Base-by-base conservation (phyloP, 2,329 filamentous ascomycete genomes). In the Cyclaneusma minus region DNA sequence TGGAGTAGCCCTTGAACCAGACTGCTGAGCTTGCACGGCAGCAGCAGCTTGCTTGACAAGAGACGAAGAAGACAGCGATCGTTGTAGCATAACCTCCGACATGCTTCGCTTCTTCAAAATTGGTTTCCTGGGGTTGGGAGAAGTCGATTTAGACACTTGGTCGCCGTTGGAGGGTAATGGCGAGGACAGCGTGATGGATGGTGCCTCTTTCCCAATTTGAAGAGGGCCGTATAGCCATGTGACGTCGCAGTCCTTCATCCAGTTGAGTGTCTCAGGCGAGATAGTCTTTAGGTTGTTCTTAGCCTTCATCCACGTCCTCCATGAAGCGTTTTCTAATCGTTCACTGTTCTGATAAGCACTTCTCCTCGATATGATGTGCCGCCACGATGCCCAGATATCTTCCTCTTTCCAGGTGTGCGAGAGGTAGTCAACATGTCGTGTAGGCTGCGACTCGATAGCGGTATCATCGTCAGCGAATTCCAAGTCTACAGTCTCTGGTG, bases 321-420 rank as follows among this genome's bases (percentile, higher is more conserved):
- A 98, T 1, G 84, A 93, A 3, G 89, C 89, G 51, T 98, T 95
- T 51, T 95, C 89, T 16, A 95, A 54, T 25, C 89, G 65, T 17
- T 74, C 75, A 18, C 78, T 69, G 49, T 94, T 87, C 40, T 70
- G 73, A 37, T 91, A 91, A 28, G 81, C 68, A 32, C 71, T 72
- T 41, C 77, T 65, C 42, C 82, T 79, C 15, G 79, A 75, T 10
- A 85, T 73, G 40, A 95, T 82, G 47, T 92, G 89, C 46, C 84
- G 75, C 89, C 89, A 95, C 2, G 87, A 94, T 5, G 81, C 77
- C 85, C 85, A 95, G 14, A 95, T 91, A 51, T 98, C 87, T 50
- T 95, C 85, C 52, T 94, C 84, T 35, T 68, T 72, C 82, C 87
- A 93, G 34, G 87, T 72, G 46, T 95, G 81, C 11, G 85, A 92